Evolutionary conservation across 805 yeast genomes (phyloP).

Genomic region (Scheffersomyces amazonensis): DNA sequence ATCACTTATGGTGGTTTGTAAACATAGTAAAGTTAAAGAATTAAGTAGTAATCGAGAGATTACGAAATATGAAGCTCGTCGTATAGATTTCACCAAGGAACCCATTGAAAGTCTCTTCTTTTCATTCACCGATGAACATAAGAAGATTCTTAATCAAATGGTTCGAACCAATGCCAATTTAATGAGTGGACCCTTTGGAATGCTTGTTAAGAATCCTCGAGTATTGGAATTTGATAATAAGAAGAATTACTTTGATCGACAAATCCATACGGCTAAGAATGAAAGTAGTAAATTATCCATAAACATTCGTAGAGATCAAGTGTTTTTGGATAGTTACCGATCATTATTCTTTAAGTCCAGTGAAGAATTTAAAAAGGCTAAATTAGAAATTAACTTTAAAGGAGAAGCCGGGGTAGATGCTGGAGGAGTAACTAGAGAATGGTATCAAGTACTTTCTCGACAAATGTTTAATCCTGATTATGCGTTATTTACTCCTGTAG

Average conservation of each 20-base stretch:
- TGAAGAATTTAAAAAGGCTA: conserved; percentile 68
- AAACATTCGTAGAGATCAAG: conserved; percentile 81
- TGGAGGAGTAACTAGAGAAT: conserved; percentile 96
- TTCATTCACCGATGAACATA: conserved; percentile 84
- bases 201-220: conserved; percentile 82
- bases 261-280: conserved; percentile 53
- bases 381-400: conserved; percentile 76
- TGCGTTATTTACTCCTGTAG: conserved; percentile 87
- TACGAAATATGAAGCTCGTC: conserved; percentile 58
- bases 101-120: conserved; percentile 79
- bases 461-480: conserved; percentile 97
- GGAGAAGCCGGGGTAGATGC: conserved; percentile 98
- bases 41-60: conserved; percentile 49
- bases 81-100: conserved; percentile 66
- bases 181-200: conserved; percentile 94
- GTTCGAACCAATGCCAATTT: conserved; percentile 86
- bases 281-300: conserved; percentile 53
- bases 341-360: conserved; percentile 74
- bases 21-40: conserved; percentile 68
- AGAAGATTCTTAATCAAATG: conserved; percentile 85
- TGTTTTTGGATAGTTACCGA: conserved; percentile 86
- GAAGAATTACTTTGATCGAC: conserved; percentile 76
- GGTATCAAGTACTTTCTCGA: conserved; percentile 92
- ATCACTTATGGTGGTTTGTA: conserved; percentile 94
- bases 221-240: conserved; percentile 95